These are phyloP conservation scores for Vigna nakashimae DNA, from an alignment of 306 rosid species.

Conservation along the genomic window DNA sequence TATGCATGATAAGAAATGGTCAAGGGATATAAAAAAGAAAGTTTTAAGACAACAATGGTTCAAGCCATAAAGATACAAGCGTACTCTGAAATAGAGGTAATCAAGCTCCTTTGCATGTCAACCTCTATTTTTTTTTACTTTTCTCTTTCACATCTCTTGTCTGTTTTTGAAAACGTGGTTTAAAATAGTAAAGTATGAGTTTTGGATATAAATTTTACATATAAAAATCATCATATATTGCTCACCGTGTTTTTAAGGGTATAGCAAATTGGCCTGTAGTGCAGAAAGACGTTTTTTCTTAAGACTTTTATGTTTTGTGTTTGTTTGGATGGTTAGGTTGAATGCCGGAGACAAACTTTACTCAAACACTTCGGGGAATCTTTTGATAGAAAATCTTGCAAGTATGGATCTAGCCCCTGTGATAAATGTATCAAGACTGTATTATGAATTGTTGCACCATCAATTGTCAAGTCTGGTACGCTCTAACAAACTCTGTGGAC, in stretches of 20 bases:
- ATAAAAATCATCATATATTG: background rate
- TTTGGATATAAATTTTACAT: background rate
- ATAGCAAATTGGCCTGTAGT: constrained; percentile 1
- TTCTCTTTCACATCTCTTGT: background rate
- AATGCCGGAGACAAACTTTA: constrained; percentile 86
- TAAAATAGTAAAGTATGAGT: background rate
- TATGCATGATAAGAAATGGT: constrained; percentile 90
- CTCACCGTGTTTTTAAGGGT: background rate
- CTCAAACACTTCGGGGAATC: constrained; percentile 91
- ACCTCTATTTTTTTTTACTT: constrained; percentile 11
- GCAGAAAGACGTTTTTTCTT: constrained; percentile 26
- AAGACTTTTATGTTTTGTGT: background rate
- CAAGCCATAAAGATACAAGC: constrained; percentile 91
- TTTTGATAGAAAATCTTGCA: constrained; percentile 73
- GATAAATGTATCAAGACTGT: constrained; percentile 80
- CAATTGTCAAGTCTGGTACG: constrained; percentile 20
- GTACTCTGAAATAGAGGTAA: constrained; percentile 91
- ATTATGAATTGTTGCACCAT: constrained; percentile 40
- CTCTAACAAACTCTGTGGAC: constrained; percentile 28
- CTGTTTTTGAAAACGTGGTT: constrained; percentile 17
- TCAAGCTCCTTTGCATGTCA: constrained; percentile 35
- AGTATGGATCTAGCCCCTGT: constrained; percentile 81
- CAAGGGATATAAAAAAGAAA: constrained; percentile 66
- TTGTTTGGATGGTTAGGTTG: constrained; percentile 56
- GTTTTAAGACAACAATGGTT: constrained; percentile 77